Evolutionary conservation across 1,284 basidiomycete genomes (phyloP).

Genomic region (Sutorius eximius): DNA sequence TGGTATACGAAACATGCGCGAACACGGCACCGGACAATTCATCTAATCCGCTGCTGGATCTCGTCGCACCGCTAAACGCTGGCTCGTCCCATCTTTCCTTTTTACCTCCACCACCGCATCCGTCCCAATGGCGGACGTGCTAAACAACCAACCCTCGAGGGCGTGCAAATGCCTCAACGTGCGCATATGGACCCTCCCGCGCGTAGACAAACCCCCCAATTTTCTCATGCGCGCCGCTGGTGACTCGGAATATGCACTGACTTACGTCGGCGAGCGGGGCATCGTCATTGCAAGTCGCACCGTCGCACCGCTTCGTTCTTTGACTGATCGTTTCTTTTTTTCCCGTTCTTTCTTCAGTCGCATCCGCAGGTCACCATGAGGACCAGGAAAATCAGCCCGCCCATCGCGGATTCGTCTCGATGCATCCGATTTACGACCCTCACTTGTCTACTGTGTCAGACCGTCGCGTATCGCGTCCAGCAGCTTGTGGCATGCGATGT

Average conservation of each 20-base stretch:
- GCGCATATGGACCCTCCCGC: slow-evolving; percentile 42
- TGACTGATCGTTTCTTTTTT: slow-evolving; percentile 13
- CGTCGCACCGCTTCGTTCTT: neutral
- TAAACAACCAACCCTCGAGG: slow-evolving; percentile 12
- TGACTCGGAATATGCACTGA: slow-evolving; percentile 51
- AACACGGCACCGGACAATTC: slow-evolving; percentile 36
- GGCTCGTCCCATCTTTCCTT: slow-evolving; percentile 14
- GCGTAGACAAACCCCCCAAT: slow-evolving; percentile 34
- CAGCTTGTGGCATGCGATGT: slow-evolving; percentile 58
- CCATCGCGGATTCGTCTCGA: slow-evolving; percentile 46
- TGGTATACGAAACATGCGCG: slow-evolving; percentile 27
- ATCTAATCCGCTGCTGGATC: slow-evolving; percentile 34
- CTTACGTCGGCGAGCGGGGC: slow-evolving; percentile 67
- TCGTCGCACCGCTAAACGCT: slow-evolving; percentile 29
- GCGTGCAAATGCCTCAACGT: slow-evolving; percentile 76
- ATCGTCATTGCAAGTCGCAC: slow-evolving; percentile 57
- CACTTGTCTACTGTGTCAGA: slow-evolving; percentile 68
- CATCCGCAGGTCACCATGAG: slow-evolving; percentile 73
- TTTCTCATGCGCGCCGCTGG: slow-evolving; percentile 27
- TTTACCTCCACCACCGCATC: slow-evolving; percentile 20
- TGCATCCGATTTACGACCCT: slow-evolving; percentile 61
- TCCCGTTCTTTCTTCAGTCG: slow-evolving; percentile 38
- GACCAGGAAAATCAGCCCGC: slow-evolving; percentile 51
- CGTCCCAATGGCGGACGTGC: slow-evolving; percentile 28
- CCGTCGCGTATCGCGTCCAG: slow-evolving; percentile 66